Conservation (phyloP, 2,329 filamentous ascomycete species). For the Emydomyces testavorans region DNA sequence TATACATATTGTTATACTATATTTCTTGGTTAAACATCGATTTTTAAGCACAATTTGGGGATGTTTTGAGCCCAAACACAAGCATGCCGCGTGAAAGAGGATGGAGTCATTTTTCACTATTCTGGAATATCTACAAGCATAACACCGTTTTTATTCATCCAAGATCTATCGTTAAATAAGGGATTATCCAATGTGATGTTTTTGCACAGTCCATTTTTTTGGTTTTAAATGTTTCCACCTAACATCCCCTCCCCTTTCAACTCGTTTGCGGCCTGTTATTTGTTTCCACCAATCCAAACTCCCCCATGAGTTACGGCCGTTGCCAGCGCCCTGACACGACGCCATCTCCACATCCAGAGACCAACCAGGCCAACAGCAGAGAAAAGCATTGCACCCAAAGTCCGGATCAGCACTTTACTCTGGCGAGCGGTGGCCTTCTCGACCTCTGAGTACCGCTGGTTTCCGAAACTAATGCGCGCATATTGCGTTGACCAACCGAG, state of each 20-base stretch:
- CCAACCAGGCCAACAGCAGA: conserved; percentile 24
- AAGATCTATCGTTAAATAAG: not conserved
- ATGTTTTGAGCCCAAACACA: too few relatives aligned
- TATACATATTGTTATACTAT: not conserved
- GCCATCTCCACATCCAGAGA: conserved; percentile 24
- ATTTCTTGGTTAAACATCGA: not conserved
- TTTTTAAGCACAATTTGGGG: not conserved
- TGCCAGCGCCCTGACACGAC: conserved; percentile 11
- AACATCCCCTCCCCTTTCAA: not conserved
- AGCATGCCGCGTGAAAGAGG: too few relatives aligned
- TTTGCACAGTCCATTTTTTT: too few relatives aligned
- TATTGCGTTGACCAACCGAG: conserved; percentile 91
- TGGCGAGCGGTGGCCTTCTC: conserved; percentile 58
- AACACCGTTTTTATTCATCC: not conserved
- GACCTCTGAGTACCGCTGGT: conserved; percentile 80
- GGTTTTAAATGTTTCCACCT: too few relatives aligned
- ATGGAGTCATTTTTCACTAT: not conserved
- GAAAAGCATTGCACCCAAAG: conserved; percentile 23
- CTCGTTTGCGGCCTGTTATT: not conserved
- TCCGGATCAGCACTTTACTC: conserved; percentile 46
- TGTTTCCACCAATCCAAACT: not conserved
- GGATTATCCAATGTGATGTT: conserved; percentile 1
- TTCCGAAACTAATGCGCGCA: conserved; percentile 81
- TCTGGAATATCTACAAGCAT: not conserved
- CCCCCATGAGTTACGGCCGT: conserved; percentile 1